Base-by-base conservation (phyloP, 2,329 filamentous ascomycete genomes). In the Emericellopsis cladophorae region DNA sequence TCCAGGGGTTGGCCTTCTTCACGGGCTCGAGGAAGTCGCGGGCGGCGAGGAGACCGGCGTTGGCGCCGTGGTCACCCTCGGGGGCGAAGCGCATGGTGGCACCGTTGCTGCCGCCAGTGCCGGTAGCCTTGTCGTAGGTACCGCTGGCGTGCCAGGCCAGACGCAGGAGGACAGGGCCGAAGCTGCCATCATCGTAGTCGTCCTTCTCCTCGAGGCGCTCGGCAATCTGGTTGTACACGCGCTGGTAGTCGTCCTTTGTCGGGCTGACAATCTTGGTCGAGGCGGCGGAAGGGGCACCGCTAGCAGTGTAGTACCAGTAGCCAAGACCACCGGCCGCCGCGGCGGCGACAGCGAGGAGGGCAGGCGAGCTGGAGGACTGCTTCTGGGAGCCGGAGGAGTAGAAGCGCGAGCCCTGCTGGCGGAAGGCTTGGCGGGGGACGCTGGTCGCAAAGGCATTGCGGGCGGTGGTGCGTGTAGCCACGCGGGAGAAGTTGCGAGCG, bases 1-100 rank as follows among this genome's bases (percentile, higher is more conserved):
- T 95, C 92, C 90, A 96, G 40, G 90, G 89, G 75, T 86, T 31
- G 40, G 16, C 18, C 34, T 36, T 68, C 72, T 95, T 94, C 54
- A 96, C 72, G 47, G 89, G 88, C 66, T 93, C 84, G 44, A 96
- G 76, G 72, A 96, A 95, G 65, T 94, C 81, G 45, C 90, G 85
- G 46, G 90, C 92, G 52, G 76, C 67, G 59, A 83, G 79, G 55
- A 96, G 72, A 51, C 90, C 92, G 44, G 90, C 87, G 57, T 98
- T 98, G 64, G 90, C 92, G 51, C 88, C 88, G 65, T 98, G 90
- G 61, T 81, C 80, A 45, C 77, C 72, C 68, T 96, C 92, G 37
- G 90, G 89, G 21, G 80, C 72, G 61, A 95, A 96, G 57, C 92
- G 80, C 92, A 96, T 96, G 49, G 89, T 95, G 43, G 90, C 90